Evolutionary conservation across 2,329 filamentous ascomycete species (phyloP).

Genomic region (Lachnellula cervina): DNA sequence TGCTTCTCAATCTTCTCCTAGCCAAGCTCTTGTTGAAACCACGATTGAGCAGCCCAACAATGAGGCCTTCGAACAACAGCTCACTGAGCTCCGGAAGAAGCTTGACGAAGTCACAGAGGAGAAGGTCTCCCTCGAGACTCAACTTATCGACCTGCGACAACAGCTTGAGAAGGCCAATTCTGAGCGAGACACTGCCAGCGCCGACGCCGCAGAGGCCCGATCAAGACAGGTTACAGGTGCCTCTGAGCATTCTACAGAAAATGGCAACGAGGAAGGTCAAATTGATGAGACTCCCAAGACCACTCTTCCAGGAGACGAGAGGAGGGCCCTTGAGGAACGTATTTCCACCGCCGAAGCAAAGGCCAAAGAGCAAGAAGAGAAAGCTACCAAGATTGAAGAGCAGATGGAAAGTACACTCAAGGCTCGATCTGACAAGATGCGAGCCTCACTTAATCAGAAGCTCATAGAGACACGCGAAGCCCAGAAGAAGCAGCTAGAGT

Average conservation of each 20-base stretch:
- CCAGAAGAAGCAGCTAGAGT: constrained; percentile 49
- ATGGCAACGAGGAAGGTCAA: constrained; percentile 54
- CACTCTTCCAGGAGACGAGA: constrained; percentile 51
- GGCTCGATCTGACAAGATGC: constrained; percentile 64
- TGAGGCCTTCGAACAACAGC: constrained; percentile 44
- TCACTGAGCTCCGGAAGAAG: constrained; percentile 50
- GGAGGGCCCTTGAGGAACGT: constrained; percentile 57
- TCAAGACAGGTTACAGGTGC: constrained; percentile 33
- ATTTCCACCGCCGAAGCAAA: constrained; percentile 56
- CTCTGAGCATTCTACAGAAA: constrained; percentile 32
- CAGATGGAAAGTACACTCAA: constrained; percentile 57
- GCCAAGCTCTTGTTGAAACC: constrained; percentile 36
- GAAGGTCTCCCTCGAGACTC: constrained; percentile 62
- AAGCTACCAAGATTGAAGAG: constrained; percentile 53
- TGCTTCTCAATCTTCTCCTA: constrained; percentile 20
- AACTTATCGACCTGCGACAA: constrained; percentile 48
- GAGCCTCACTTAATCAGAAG: constrained; percentile 61
- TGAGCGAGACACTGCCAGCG: constrained; percentile 50
- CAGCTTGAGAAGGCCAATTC: constrained; percentile 59
- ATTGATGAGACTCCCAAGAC: constrained; percentile 39
- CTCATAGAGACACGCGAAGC: constrained; percentile 50
- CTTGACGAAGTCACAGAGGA: constrained; percentile 62
- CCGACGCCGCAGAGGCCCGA: constrained; percentile 41
- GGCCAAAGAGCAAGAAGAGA: constrained; percentile 59
- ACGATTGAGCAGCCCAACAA: constrained; percentile 48